Conservation (phyloP, 2,329 filamentous ascomycete genomes). For the Byssoonygena ceratinophila region DNA sequence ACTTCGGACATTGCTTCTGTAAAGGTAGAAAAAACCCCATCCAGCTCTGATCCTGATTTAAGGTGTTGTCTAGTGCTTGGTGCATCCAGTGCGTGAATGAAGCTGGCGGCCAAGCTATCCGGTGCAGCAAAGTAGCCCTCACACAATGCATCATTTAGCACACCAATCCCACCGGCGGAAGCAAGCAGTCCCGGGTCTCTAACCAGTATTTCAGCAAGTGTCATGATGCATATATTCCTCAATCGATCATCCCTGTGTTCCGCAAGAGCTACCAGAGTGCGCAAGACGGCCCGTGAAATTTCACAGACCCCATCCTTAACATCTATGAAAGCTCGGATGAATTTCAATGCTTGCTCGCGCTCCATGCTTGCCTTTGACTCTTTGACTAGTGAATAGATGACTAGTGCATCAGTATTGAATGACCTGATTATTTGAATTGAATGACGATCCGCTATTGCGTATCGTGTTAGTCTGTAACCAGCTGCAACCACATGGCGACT, state of each 20-base stretch:
- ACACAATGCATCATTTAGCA: slow-evolving; percentile 81
- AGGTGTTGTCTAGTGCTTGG: slow-evolving; percentile 71
- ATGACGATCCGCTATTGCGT: slow-evolving; percentile 82
- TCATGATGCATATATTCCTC: slow-evolving; percentile 83
- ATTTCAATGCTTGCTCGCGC: slow-evolving; percentile 92
- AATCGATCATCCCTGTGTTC: slow-evolving; percentile 77
- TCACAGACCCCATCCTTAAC: slow-evolving; percentile 86
- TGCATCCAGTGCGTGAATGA: slow-evolving; percentile 78
- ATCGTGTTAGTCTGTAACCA: slow-evolving; percentile 84
- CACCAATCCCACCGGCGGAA: slow-evolving; percentile 70
- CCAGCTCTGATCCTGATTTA: slow-evolving; percentile 79
- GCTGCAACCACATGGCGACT: slow-evolving; percentile 92
- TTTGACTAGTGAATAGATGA: slow-evolving; percentile 85
- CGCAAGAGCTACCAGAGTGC: slow-evolving; percentile 82
- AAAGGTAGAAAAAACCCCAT: slow-evolving; percentile 81
- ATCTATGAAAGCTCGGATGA: slow-evolving; percentile 87
- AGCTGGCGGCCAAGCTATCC: slow-evolving; percentile 76
- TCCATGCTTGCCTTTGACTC: slow-evolving; percentile 96
- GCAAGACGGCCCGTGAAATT: slow-evolving; percentile 73
- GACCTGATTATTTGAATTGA: slow-evolving; percentile 80
- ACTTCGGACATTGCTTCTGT: slow-evolving; percentile 61
- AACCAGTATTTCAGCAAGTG: slow-evolving; percentile 80
- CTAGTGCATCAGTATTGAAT: slow-evolving; percentile 83
- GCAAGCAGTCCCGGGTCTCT: slow-evolving; percentile 73
- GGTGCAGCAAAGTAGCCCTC: slow-evolving; percentile 89